Conservation (phyloP, 1,139 yeast genomes). For the Pichia kudriavzevii region DNA sequence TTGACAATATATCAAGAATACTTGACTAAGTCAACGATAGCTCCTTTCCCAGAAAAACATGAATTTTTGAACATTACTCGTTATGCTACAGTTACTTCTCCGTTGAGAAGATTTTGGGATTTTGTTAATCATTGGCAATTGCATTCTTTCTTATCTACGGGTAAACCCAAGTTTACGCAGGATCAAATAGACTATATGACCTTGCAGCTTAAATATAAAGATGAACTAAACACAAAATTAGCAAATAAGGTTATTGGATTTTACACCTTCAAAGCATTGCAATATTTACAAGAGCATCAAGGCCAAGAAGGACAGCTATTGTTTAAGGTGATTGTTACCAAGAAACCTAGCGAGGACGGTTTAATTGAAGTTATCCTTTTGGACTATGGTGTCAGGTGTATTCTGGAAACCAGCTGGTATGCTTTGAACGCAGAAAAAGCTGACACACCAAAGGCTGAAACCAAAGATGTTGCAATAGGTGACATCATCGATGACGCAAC, state of each 20-base stretch:
- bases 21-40: conserved; percentile 35
- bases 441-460: conserved; percentile 19
- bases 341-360: conserved; percentile 34
- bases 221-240: conserved; percentile 26
- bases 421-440: conserved; percentile 22
- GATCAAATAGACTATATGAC: conserved; percentile 22
- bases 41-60: conserved; percentile 42
- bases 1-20: conserved; percentile 26
- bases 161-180: conserved; percentile 18
- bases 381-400: conserved; percentile 30
- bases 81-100: conserved; percentile 82
- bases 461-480: conserved; percentile 32
- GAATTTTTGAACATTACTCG: conserved; percentile 53
- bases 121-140: conserved; percentile 71
- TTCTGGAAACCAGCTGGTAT: conserved; percentile 28
- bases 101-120: conserved; percentile 82
- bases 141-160: conserved; percentile 33
- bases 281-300: conserved; percentile 27
- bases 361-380: conserved; percentile 32
- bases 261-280: conserved; percentile 36
- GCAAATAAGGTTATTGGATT: conserved; percentile 30
- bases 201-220: conserved; percentile 25
- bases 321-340: conserved; percentile 32
- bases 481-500: conserved; percentile 32
- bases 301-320: conserved; percentile 8